Base-by-base conservation (phyloP, 345 rosid species). In the Aurinia saxatilis region DNA sequence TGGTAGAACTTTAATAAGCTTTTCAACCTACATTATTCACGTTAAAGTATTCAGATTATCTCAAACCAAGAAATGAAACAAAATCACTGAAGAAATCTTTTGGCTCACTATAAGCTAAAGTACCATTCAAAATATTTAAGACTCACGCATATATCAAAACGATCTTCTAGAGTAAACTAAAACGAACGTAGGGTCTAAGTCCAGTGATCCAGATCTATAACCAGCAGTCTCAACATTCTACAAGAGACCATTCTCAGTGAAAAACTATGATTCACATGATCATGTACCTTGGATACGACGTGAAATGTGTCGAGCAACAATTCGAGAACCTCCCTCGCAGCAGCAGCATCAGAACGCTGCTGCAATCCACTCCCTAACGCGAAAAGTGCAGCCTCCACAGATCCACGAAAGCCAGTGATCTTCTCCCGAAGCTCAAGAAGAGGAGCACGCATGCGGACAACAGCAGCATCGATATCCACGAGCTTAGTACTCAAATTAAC, bases 401-500 rank as follows among this genome's bases (percentile, higher is more conserved):
- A 68, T 50, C 81, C 82, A 51, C 97, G 79, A 63, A 90, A 95
- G 0, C 74, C 92, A 50, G 84, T 81, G 65, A 95, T 90, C 89
- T 82, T 95, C 65, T 90, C 96, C 15, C 97, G 75, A 15, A 90
- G 84, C 68, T 86, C 99, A 70, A 93, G 53, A 1, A 93, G 85
- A 19, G 96, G 96, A 5, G 96, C 99, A 10, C 99, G 95, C 96
- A 90, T 90, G n/a, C 97, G 90, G 6, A 87, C 84, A 3, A 90
- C 95, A 45, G 92, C 92, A 13, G 91, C 81, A 29, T 93, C 97
- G 44, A 93, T 86, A 40, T 95, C 96, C 8, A 95, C 97, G 44
- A 95, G 96, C 81, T 95, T 90, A 48, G 97, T 95, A 76, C 92
- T 88, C 55, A 95, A 73, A 66, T 86, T 95, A 37, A 95, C 99